Evolutionary conservation across 148 eudicot species (phyloP), one percentile per base, ranked within the genome.

Genomic region (Fagopyrum homotropicum): DNA sequence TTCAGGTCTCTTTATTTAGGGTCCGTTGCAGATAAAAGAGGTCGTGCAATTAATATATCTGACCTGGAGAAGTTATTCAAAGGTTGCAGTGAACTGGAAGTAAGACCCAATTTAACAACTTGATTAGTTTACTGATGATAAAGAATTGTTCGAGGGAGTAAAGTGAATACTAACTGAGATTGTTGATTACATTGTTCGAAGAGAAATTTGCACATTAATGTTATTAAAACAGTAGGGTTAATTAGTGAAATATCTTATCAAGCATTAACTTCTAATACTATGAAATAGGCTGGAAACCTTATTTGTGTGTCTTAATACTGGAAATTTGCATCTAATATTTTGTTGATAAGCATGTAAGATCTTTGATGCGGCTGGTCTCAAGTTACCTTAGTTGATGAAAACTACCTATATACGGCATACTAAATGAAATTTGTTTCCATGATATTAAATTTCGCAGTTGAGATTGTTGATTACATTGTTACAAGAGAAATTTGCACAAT

Each of bases 11-110:
- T 95, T 70, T 92, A 90, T 83, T 88, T 95, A 83, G 91, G 94
- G 79, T 90, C 97, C 8, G 87, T 95, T 76, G 96, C 96, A 19
- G 97, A 95, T 63, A 95, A 89, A 86, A 86, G 94, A 87, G 97
- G 99, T 60, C 89, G 92, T 69, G 87, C 93, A 48, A 85, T 92
- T 75, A 85, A 85, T 83, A 91, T 88, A 48, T 79, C 89, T 83
- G 92, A 95, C 85, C 94, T 95, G 78, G 99, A 92, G 89, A 91
- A 87, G 77, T 88, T 95, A 86, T 91, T 95, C 83, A 82, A 80
- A 78, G 99, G 99, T 85, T 95, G 99, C 92, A 73, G 74, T 82
- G 89, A 92, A 78, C 75, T 95, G 88, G 99, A 95, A 88, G 99
- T 95, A 90, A 92, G 97, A 82, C 59, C 73, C 74, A 6, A 5